phyloP scores from a whole-genome alignment of 2,329 filamentous ascomycete genomes.

The Ophiobolus disseminans region DNA sequence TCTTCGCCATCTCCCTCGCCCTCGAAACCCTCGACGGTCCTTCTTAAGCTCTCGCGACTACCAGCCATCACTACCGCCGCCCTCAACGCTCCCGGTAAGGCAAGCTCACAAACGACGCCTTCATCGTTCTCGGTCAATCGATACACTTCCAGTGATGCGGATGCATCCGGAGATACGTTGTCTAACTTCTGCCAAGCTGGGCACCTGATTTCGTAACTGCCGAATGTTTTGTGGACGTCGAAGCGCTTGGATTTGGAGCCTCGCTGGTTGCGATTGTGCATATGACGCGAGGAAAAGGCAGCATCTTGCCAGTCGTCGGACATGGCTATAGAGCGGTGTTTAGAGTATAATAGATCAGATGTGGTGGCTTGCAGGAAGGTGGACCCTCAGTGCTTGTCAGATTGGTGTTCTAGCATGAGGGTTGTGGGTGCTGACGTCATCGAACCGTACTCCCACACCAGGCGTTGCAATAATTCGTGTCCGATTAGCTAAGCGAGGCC shows the following conservation, averaged over 20 bases:
- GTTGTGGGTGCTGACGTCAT: too few relatives aligned
- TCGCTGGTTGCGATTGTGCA: constrained; percentile 28
- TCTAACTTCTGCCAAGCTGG: constrained; percentile 23
- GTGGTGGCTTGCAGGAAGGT: too few relatives aligned
- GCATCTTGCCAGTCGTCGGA: constrained; percentile 34
- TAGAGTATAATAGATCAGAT: neutral
- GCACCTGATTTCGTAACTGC: constrained; percentile 31
- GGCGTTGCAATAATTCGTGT: too few relatives aligned
- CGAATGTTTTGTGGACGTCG: constrained; percentile 33
- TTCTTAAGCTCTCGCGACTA: constrained; percentile 21
- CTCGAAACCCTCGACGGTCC: constrained; percentile 12
- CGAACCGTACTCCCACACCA: too few relatives aligned
- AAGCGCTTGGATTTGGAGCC: constrained; percentile 25
- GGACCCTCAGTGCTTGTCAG: too few relatives aligned
- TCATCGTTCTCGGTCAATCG: constrained; percentile 26
- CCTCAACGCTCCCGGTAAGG: constrained; percentile 21
- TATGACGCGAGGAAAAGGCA: constrained; percentile 30
- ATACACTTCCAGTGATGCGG: constrained; percentile 25
- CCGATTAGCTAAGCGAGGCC: too few relatives aligned
- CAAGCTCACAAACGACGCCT: constrained; percentile 27
- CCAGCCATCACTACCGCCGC: constrained; percentile 26
- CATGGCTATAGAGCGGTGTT: constrained; percentile 16
- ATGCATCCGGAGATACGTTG: constrained; percentile 5
- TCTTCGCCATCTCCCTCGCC: constrained; percentile 4
- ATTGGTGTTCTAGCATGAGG: too few relatives aligned